Evolutionary conservation across 164 flowering plant genomes (phyloP).

Genomic region (Litsea cubeba): DNA sequence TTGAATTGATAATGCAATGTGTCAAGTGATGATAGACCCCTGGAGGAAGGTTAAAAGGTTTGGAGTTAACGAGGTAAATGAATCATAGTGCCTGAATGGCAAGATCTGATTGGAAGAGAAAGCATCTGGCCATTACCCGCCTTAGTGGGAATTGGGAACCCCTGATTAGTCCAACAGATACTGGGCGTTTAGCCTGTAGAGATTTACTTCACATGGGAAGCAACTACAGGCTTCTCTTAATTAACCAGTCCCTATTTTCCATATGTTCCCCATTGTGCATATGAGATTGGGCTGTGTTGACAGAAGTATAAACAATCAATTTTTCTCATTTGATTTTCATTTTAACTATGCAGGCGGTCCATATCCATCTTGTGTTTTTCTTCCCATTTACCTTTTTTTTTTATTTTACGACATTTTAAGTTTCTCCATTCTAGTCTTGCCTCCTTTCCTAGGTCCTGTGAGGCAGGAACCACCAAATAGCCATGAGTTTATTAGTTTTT

Average conservation of each 20-base stretch:
- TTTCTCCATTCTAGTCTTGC: no score
- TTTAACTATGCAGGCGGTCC: background rate
- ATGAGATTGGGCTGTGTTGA: background rate
- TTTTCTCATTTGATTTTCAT: background rate
- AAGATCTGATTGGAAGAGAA: background rate
- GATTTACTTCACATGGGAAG: background rate
- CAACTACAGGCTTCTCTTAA: background rate
- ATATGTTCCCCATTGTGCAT: background rate
- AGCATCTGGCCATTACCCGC: background rate
- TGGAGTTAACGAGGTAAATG: background rate
- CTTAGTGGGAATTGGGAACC: background rate
- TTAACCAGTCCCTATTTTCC: background rate
- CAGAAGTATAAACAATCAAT: background rate
- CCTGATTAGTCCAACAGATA: background rate
- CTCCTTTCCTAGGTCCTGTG: no score
- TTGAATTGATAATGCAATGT: background rate
- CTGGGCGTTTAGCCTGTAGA: background rate
- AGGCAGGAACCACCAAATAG: no score
- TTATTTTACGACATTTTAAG: no score
- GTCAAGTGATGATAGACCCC: background rate
- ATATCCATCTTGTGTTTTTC: background rate
- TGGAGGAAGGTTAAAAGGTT: background rate
- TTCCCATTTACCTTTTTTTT: background rate
- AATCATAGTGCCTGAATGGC: background rate
- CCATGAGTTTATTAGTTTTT: background rate